Percentiles rank a stretch among this genome's conserved stretches.
These are phyloP conservation scores for Debaryomycetaceae sp. DNA, from an alignment of 1,139 yeast genomes.

Conservation along the genomic window DNA sequence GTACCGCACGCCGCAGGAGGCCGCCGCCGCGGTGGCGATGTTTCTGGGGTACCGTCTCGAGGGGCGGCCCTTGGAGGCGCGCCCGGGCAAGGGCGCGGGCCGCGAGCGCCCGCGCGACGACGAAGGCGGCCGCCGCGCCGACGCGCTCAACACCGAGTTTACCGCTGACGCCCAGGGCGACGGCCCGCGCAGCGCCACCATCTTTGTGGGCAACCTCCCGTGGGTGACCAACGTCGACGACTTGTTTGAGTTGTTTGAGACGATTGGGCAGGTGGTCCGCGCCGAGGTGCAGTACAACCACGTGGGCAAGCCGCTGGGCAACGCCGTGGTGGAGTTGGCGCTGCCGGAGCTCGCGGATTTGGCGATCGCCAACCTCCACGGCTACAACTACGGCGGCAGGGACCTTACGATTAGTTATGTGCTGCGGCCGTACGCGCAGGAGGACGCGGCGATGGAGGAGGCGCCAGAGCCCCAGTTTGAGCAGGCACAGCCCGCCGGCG, in stretches of 20 bases:
- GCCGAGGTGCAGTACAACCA: slow-evolving; percentile 75
- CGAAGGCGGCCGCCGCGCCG: slow-evolving; percentile 5
- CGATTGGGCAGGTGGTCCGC: slow-evolving; percentile 68
- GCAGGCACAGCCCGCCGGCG: slow-evolving; percentile 4
- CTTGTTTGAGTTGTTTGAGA: slow-evolving; percentile 78
- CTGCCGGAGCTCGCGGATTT: slow-evolving; percentile 64
- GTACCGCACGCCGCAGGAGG: slow-evolving; percentile 56
- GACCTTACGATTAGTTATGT: slow-evolving; percentile 65
- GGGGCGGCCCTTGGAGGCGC: slow-evolving; percentile 67
- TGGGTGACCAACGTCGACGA: slow-evolving; percentile 85
- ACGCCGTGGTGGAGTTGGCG: slow-evolving; percentile 79
- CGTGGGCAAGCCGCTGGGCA: slow-evolving; percentile 72
- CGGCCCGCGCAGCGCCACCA: slow-evolving; percentile 62
- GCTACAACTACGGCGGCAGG: slow-evolving; percentile 83
- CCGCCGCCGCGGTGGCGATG: slow-evolving; percentile 54
- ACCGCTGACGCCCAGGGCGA: slow-evolving; percentile 59
- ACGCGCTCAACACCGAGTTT: slow-evolving; percentile 43
- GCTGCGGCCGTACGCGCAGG: slow-evolving; percentile 12
- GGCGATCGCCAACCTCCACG: slow-evolving; percentile 71
- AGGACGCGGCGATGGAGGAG: slow-evolving; percentile 3
- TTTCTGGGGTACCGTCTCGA: slow-evolving; percentile 65
- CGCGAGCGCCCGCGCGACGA: slow-evolving; percentile 13
- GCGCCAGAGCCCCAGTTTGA: background rate
- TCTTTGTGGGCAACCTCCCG: slow-evolving; percentile 78
- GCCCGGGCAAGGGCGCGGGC: slow-evolving; percentile 47